Conservation (phyloP, 805 yeast species). For the Saccharomycodes ludwigii region DNA sequence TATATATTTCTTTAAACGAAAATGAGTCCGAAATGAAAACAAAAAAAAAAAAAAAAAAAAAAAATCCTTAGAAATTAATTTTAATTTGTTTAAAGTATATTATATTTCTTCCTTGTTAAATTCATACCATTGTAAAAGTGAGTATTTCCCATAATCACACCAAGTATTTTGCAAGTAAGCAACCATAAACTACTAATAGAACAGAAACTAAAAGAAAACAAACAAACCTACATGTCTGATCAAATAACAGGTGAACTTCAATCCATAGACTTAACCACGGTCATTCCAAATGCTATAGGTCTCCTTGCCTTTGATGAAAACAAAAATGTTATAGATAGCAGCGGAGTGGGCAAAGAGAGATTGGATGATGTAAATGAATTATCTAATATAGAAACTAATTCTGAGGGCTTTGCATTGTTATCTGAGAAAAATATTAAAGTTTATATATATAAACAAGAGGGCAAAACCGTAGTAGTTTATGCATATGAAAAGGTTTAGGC, state of each 20-base stretch:
- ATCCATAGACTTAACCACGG: constrained; percentile 7
- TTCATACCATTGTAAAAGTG: too few species aligned
- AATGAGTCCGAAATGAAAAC: too few species aligned
- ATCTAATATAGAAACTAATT: constrained; percentile 13
- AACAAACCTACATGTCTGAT: background rate
- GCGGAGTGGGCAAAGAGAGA: constrained; percentile 21
- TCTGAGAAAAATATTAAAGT: constrained; percentile 12
- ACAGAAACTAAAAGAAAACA: background rate
- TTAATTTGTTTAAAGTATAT: too few species aligned
- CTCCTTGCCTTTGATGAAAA: constrained; percentile 21
- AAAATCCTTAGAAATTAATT: too few species aligned
- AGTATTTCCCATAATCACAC: too few species aligned
- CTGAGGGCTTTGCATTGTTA: constrained; percentile 17
- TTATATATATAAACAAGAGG: constrained; percentile 16
- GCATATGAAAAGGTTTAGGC: constrained; percentile 2
- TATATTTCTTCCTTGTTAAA: too few species aligned
- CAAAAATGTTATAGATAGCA: constrained; percentile 18
- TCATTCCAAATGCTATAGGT: constrained; percentile 18
- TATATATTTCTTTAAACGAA: too few species aligned
- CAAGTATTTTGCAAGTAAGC: too few species aligned
- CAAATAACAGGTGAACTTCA: constrained; percentile 1
- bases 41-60: too few species aligned
- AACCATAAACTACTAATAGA: too few species aligned
- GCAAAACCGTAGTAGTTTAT: constrained; percentile 18
- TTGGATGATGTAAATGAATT: constrained; percentile 15